phyloP scores from a whole-genome alignment of 805 yeast genomes.

The Brettanomyces nanus region DNA sequence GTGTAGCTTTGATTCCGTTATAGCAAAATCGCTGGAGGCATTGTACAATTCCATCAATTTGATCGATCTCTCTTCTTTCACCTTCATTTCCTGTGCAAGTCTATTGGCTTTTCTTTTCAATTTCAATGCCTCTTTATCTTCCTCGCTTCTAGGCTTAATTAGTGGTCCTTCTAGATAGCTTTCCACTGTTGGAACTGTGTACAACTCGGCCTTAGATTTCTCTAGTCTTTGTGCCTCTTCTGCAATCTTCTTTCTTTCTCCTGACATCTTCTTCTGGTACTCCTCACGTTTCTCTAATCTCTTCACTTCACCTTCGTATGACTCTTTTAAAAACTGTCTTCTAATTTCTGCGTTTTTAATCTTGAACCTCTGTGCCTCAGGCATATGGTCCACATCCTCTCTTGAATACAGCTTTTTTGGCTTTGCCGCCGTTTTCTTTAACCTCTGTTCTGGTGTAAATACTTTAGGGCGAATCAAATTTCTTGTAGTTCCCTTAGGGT shows the following conservation, averaged over 20 bases:
- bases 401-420: conserved; percentile 29
- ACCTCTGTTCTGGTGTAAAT: conserved; percentile 51
- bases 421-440: conserved; percentile 41
- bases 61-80: conserved; percentile 44
- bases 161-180: conserved; percentile 58
- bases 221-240: conserved; percentile 24
- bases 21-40: conserved; percentile 57
- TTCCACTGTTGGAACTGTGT: conserved; percentile 77
- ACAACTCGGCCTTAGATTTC: conserved; percentile 42
- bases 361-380: conserved; percentile 37
- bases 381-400: conserved; percentile 27
- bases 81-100: conserved; percentile 41
- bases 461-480: conserved; percentile 44
- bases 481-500: conserved; percentile 57
- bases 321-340: conserved; percentile 58
- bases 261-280: conserved; percentile 17
- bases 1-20: conserved; percentile 60
- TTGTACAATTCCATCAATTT: conserved; percentile 65
- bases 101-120: conserved; percentile 66
- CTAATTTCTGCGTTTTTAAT: conserved; percentile 55
- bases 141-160: conserved; percentile 64
- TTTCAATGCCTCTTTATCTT: conserved; percentile 48
- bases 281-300: conserved; percentile 26
- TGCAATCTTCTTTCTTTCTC: conserved; percentile 23
- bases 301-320: conserved; percentile 36